These are phyloP conservation scores for Annona squamosa DNA, from an alignment of 164 flowering plant species.

Conservation along the genomic window DNA sequence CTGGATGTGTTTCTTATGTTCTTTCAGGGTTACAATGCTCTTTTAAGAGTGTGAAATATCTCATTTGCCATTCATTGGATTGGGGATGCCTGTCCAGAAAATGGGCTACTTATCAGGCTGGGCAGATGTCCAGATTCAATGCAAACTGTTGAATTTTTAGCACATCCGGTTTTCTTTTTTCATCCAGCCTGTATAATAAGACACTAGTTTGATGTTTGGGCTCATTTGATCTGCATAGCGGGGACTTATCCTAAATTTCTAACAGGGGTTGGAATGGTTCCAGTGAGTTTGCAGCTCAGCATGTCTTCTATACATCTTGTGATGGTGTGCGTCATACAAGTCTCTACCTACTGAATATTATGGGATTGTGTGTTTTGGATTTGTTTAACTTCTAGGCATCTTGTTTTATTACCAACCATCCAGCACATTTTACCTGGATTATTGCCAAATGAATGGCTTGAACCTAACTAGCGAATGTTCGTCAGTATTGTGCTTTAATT, in stretches of 20 bases:
- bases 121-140: not conserved
- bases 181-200: not conserved
- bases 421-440: no score
- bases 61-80: not conserved
- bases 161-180: not conserved
- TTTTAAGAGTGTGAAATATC: not conserved
- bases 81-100: not conserved
- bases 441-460: no score
- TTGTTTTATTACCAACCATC: not conserved
- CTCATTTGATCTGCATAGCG: no score
- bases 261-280: no score
- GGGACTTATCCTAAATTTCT: no score
- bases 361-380: not conserved
- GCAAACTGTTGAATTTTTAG: not conserved
- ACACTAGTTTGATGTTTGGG: not conserved
- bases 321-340: not conserved
- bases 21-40: not conserved
- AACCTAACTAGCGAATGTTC: not conserved
- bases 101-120: not conserved
- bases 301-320: not conserved
- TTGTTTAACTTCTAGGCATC: not conserved
- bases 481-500: not conserved
- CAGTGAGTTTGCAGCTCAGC: not conserved
- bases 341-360: not conserved
- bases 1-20: not conserved